Base-by-base conservation (phyloP, 176 grass and related monocot species). In the Cymbopogon citratus region DNA sequence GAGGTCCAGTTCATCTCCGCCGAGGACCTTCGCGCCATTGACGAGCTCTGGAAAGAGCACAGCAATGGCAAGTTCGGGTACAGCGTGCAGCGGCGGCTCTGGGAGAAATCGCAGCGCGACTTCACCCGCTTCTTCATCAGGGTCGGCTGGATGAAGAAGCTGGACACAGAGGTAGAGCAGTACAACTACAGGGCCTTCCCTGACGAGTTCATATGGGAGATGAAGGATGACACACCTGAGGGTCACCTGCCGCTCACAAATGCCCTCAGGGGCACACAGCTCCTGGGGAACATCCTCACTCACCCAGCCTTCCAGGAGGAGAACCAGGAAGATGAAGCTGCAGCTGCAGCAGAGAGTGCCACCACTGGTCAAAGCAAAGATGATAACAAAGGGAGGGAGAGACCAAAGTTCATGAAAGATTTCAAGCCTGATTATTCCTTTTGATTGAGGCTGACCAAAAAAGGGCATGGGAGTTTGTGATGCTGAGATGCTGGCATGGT, bases 61-160 rank as follows among this genome's bases (percentile, higher is more conserved):
- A 99, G 96, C 89, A 52, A 41, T 9, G 96, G 87, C 73, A 84
- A 46, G 81, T 95, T 99, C 31, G 96, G 96, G 54, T 99, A 99
- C 87, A 85, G 87, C 49, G 87, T 95, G 63, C 96, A 99, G 85
- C 86, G 90, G 10, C 82, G 83, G 80, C 57, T 95, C 45, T 99
- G 90, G 90, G 96, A 95, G 72, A 99, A 99, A 71, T 87, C 90
- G 1, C 35, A 18, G 36, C 68, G 85, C 14, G 93, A 99, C 85
- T 99, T 93, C 87, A 95, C 93, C 14, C 86, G 91, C 26, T 90
- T 99, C 62, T 99, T 99, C 85, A 91, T 98, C 80, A 85, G 73
- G 62, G 38, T 99, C 1, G 89, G 89, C 26, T 99, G 97, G 97
- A 99, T 99, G 97, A 99, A 93, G 97, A 90, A 90, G 85, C 93